Base-by-base conservation (phyloP, 208 protist species). In the Naegleria lovaniensis region DNA sequence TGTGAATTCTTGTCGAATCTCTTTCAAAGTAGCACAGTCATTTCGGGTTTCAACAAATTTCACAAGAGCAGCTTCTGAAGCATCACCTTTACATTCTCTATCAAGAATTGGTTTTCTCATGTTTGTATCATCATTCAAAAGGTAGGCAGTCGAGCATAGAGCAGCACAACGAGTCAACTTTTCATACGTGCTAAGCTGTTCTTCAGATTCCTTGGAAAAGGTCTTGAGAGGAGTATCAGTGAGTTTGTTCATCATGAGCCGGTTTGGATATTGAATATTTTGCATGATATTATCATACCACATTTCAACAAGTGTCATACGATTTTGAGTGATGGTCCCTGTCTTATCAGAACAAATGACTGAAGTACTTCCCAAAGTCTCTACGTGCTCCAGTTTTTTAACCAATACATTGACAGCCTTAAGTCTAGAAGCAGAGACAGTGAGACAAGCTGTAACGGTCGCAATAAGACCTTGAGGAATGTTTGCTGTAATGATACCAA, bases 271-370 rank as follows among this genome's bases (percentile, higher is more conserved):
- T n/a, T n/a, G n/a, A n/a, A n/a, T n/a, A n/a, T 9, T 36, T 85
- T 85, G 41, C 79, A 85, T 85, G 4, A 19, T 36, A 15, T 25
- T 29, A 15, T 85, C 79, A 85, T 85, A 85, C 91, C 91, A 92
- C 0, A 59, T 38, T 43, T 93, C 48, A 5, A 58, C 76, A 9
- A 94, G 92, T 16, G 94, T 96, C 96, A 97, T 97, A 40, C 89
- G 43, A 93, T 97, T 97, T 92, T 97, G 94, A 41, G 96, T 98
- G 11, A 97, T 90, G 11, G 96, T 97, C 41, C 96, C 96, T 2
- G 96, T 97, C 91, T 97, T 97, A 93, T 98, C 96, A 0, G 94
- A 96, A 85, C 92, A 94, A 90, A 98, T 97, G 19, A 93, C 88
- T 39, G 93, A 94, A 33, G 93, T 95, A 25, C 95, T 95, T n/a